Base-by-base conservation (phyloP, 306 rosid genomes). In the Amphicarpaea edgeworthii region DNA sequence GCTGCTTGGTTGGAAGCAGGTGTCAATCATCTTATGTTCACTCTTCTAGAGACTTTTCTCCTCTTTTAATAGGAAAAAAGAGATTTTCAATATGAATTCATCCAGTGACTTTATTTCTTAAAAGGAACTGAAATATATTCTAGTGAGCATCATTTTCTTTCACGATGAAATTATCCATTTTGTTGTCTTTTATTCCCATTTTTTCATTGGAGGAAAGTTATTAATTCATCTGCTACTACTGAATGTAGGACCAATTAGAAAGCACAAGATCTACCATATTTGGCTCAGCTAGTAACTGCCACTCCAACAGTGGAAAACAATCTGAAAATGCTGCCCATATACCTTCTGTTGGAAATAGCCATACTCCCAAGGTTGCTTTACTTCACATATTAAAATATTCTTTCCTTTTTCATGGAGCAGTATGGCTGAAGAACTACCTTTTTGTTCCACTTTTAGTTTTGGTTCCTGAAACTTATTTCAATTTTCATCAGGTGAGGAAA, bases 401-500 rank as follows among this genome's bases (percentile, higher is more conserved):
- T 1, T 45, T 19, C 49, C 24, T 67, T n/a, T 50, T 24, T 66
- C 47, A 17, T 24, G 2, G 38, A 78, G 45, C 43, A 59, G 20
- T 40, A 66, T 45, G 20, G 57, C 24, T 34, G 24, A 24, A 63
- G 59, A 11, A 19, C 63, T 40, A 3, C 63, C 38, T 32, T 76
- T 57, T 15, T 28, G 43, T 79, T 76, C 60, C 12, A 32, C 23
- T 49, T 53, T 50, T 68, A 51, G 34, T 23, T 75, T 47, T 71
- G 75, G 47, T 50, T 24, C 5, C 15, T 20, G 38, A 46, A 54
- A 45, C 61, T 51, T 32, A n/a, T 51, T 73, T n/a, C 19, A 6
- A 78, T 55, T 49, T 83, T 70, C 43, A 59, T 78, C 72, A 95
- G 99, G 90, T 64, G 58, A 90, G 99, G 83, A 95, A 95, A 78